Evolutionary conservation across 2,329 filamentous ascomycete genomes (phyloP).

Genomic region (Dothidotthia symphoricarpi): DNA sequence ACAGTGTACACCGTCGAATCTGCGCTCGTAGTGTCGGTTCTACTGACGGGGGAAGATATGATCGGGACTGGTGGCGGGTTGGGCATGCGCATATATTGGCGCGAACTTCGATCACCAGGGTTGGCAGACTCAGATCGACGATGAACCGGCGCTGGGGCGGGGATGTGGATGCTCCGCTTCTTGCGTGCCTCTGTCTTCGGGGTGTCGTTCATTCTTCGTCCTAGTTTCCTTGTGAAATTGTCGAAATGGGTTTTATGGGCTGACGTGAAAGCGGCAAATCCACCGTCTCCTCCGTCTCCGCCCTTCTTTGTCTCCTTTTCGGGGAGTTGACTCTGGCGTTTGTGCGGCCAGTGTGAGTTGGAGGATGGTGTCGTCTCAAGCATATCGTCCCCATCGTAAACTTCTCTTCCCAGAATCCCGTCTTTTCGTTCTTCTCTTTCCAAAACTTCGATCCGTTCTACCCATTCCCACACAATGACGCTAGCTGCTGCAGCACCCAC

Average conservation of each 20-base stretch:
- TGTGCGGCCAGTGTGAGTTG: slow-evolving; percentile 51
- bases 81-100: slow-evolving; percentile 32
- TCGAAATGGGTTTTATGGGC: slow-evolving; percentile 26
- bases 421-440: slow-evolving; percentile 94
- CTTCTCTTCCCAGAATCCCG: slow-evolving; percentile 82
- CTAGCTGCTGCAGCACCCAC: slow-evolving; percentile 92
- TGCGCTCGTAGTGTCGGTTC: slow-evolving; percentile 61
- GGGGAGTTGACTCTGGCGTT: slow-evolving; percentile 38
- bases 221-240: slow-evolving; percentile 29
- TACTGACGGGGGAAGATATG: slow-evolving; percentile 57
- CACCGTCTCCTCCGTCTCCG: slow-evolving; percentile 23
- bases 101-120: slow-evolving; percentile 23
- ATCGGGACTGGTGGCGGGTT: slow-evolving; percentile 44
- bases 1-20: slow-evolving; percentile 64
- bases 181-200: slow-evolving; percentile 29
- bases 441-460: slow-evolving; percentile 87
- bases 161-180: slow-evolving; percentile 35
- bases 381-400: slow-evolving; percentile 94
- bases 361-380: slow-evolving; percentile 65
- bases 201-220: slow-evolving; percentile 28
- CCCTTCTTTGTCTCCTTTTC: slow-evolving; percentile 35
- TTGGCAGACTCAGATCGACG: slow-evolving; percentile 29
- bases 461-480: slow-evolving; percentile 98
- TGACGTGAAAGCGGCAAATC: slow-evolving; percentile 26
- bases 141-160: slow-evolving; percentile 31